Percentiles rank a stretch among this genome's conserved stretches.
phyloP scores from a whole-genome alignment of 441 rosid species.

The Mallotus repandus region DNA sequence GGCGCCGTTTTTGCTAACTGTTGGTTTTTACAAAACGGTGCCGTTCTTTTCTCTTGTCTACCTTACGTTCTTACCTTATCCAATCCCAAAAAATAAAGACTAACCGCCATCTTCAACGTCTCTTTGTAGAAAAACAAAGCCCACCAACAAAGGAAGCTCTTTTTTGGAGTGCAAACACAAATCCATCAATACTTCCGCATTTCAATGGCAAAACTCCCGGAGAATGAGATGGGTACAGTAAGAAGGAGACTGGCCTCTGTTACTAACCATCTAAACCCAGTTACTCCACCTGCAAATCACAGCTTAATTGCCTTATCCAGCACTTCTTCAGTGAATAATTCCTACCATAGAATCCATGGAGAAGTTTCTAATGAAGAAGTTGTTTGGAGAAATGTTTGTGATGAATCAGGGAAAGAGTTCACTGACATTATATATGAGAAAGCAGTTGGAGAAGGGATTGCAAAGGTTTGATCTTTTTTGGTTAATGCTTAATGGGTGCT shows the following conservation, averaged over 20 bases:
- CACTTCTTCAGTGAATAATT: slow-evolving; percentile 49
- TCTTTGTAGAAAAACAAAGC: background rate
- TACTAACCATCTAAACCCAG: slow-evolving; percentile 44
- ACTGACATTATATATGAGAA: slow-evolving; percentile 78
- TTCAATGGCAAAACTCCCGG: slow-evolving; percentile 24
- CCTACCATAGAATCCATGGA: slow-evolving; percentile 75
- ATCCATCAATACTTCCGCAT: background rate
- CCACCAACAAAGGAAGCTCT: background rate
- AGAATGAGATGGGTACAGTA: slow-evolving; percentile 33
- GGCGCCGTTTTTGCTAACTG: background rate
- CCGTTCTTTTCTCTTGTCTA: background rate
- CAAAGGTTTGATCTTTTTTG: slow-evolving; percentile 49
- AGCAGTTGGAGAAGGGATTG: slow-evolving; percentile 78
- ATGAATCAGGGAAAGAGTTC: slow-evolving; percentile 45
- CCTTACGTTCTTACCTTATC: background rate
- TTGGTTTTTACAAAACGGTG: background rate
- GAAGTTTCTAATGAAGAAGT: slow-evolving; percentile 52
- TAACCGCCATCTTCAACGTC: background rate
- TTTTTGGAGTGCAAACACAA: background rate
- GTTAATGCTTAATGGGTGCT: background rate
- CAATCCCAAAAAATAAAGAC: background rate
- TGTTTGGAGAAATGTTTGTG: slow-evolving; percentile 51
- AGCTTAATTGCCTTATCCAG: slow-evolving; percentile 31
- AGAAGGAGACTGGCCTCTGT: slow-evolving; percentile 52
- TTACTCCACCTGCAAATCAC: background rate